These are phyloP conservation scores for Chaetomidium leptoderma DNA, from an alignment of 495 filamentous ascomycete genomes.

Conservation along the genomic window DNA sequence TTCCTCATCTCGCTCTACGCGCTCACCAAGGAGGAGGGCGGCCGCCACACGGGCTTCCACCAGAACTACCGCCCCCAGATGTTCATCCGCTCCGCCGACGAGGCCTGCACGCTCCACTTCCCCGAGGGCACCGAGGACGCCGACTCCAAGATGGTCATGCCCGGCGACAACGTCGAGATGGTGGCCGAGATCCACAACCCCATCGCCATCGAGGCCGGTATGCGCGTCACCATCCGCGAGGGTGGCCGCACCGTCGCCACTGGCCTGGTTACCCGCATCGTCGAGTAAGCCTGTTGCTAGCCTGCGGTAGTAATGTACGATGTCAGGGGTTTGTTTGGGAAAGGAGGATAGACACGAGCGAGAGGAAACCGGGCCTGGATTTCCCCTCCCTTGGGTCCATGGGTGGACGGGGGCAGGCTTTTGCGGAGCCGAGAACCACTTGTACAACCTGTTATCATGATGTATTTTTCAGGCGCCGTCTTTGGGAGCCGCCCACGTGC, in stretches of 20 bases:
- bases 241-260: conserved; percentile 91
- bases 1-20: conserved; percentile 96
- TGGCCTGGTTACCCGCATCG: conserved; percentile 80
- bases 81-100: conserved; percentile 91
- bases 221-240: conserved; percentile 95
- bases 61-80: conserved; percentile 94
- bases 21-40: conserved; percentile 94
- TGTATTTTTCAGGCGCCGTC: conserved; percentile 17
- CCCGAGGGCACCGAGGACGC: conserved; percentile 68
- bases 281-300: conserved; percentile 49
- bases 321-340: not conserved
- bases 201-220: conserved; percentile 78
- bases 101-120: conserved; percentile 75
- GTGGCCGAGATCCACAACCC: conserved; percentile 72
- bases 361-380: not conserved
- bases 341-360: not conserved
- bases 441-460: conserved; percentile 24
- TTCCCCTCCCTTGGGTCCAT: not conserved
- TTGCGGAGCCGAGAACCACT: conserved; percentile 15
- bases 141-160: conserved; percentile 75
- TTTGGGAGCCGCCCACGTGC: conserved; percentile 20
- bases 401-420: conserved; percentile 18
- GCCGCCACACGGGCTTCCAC: conserved; percentile 88
- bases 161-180: conserved; percentile 99
- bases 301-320: conserved; percentile 11